A percentile compares a stretch with the other conserved stretches of the same genome.
Conservation (phyloP, 139 green algal genomes). For the Chlorella ohadii region DNA sequence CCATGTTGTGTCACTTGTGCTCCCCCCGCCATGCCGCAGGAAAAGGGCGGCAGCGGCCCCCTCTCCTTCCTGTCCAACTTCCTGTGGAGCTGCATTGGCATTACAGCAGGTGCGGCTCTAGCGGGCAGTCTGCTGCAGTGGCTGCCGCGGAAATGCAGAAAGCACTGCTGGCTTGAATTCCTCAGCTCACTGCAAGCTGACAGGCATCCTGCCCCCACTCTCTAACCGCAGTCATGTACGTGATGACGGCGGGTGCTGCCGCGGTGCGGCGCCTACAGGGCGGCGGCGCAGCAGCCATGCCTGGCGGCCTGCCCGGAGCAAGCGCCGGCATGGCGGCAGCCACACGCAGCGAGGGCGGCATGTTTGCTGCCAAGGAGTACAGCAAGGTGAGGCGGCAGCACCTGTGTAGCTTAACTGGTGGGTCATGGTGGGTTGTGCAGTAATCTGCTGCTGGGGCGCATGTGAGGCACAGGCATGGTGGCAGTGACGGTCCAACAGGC, state of each 20-base stretch:
- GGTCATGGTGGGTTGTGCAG: neutral
- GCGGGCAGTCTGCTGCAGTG: too few species aligned
- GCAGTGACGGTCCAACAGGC: too few species aligned
- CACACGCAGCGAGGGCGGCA: neutral
- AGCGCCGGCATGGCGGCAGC: neutral
- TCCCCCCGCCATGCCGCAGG: neutral
- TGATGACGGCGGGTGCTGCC: constrained; percentile 56
- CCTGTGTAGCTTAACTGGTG: neutral
- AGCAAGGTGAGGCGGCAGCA: constrained; percentile 40
- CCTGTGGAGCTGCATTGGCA: constrained; percentile 34
- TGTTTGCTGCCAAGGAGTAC: constrained; percentile 76
- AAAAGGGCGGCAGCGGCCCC: constrained; percentile 3
- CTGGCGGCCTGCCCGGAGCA: neutral
- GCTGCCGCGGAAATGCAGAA: too few species aligned
- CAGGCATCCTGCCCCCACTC: too few species aligned
- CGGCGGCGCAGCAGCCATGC: neutral
- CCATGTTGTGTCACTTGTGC: too few species aligned
- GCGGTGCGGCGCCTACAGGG: constrained; percentile 28
- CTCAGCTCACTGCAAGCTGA: too few species aligned
- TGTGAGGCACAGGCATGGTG: too few species aligned
- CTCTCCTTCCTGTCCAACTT: constrained; percentile 22
- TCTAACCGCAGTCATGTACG: constrained; percentile 43
- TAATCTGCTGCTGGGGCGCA: neutral
- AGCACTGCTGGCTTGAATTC: too few species aligned
- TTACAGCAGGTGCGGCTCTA: constrained; percentile 2